Percentiles rank a stretch among this genome's conserved stretches.
Evolutionary conservation across 1,139 yeast species (phyloP).

Genomic region (Candida frijolesensis): DNA sequence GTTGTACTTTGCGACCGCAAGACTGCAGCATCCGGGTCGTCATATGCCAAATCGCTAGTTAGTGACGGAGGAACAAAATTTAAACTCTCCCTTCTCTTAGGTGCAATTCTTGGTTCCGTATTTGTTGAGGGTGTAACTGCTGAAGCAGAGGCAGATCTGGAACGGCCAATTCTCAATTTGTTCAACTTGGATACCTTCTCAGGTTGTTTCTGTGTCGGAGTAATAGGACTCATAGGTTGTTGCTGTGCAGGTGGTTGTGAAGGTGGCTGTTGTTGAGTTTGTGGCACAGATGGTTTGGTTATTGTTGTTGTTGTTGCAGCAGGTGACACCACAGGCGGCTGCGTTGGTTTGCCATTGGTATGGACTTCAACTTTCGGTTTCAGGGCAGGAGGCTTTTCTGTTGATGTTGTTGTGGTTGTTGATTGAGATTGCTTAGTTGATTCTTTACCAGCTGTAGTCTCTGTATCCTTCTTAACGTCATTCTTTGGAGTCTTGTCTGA

Average conservation of each 20-base stretch:
- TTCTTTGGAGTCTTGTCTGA: not conserved
- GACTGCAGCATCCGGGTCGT: constrained; percentile 13
- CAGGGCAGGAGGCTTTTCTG: not conserved
- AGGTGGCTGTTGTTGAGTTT: too few relatives aligned
- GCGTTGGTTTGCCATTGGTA: not conserved
- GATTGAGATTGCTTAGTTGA: not conserved
- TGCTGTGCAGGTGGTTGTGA: constrained; percentile 4
- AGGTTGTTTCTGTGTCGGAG: constrained; percentile 4
- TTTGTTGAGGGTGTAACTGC: not conserved
- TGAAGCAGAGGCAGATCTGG: constrained; percentile 36
- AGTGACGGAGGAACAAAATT: constrained; percentile 14
- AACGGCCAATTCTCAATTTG: constrained; percentile 30
- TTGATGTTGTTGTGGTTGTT: not conserved
- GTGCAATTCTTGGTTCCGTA: constrained; percentile 17
- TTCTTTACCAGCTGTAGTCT: constrained; percentile 2
- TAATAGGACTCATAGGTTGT: constrained; percentile 1
- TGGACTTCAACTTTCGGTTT: not conserved
- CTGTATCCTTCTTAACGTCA: constrained; percentile 12
- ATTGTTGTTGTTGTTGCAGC: constrained; percentile 1
- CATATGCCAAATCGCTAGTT: constrained; percentile 16
- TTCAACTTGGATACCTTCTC: constrained; percentile 23
- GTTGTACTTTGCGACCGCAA: constrained; percentile 15
- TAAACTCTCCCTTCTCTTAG: constrained; percentile 15
- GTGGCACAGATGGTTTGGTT: not conserved
- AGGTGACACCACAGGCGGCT: not conserved